Evolutionary conservation across 306 rosid species (phyloP).

Genomic region (Glycine tomentella): DNA sequence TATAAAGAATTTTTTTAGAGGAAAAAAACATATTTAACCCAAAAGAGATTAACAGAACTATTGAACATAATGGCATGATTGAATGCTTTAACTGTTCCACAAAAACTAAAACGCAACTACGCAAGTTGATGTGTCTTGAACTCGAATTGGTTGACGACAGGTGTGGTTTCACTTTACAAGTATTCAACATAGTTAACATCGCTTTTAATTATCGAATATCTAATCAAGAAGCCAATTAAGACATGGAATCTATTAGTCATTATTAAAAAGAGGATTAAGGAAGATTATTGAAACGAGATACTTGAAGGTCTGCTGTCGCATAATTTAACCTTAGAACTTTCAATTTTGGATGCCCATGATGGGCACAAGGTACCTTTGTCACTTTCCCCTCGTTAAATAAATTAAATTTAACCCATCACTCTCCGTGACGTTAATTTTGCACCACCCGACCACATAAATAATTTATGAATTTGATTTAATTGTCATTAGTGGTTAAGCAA

Average conservation of each 20-base stretch:
- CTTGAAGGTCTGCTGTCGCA: slow-evolving; percentile 29
- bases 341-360: slow-evolving; percentile 49
- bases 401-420: background rate
- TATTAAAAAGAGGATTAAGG: slow-evolving; percentile 41
- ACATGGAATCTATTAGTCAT: slow-evolving; percentile 43
- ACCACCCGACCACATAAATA: slow-evolving; percentile 23
- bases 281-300: slow-evolving; percentile 33
- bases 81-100: background rate
- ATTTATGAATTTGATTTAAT: slow-evolving; percentile 2
- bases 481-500: slow-evolving; percentile 23
- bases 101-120: background rate
- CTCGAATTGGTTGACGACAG: slow-evolving; percentile 37
- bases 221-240: slow-evolving; percentile 45
- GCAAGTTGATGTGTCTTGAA: slow-evolving; percentile 14
- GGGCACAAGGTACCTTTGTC: slow-evolving; percentile 52
- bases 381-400: slow-evolving; percentile 24
- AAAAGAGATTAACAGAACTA: too few relatives aligned
- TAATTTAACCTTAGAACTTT: slow-evolving; percentile 49
- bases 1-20: too few relatives aligned
- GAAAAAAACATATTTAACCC: too few relatives aligned
- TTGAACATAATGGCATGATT: background rate
- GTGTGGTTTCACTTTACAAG: slow-evolving; percentile 41
- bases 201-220: slow-evolving; percentile 38
- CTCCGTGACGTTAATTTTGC: slow-evolving; percentile 35
- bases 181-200: slow-evolving; percentile 31